Conservation (phyloP, 306 rosid genomes). For the Cucurbita argyrosperma region DNA sequence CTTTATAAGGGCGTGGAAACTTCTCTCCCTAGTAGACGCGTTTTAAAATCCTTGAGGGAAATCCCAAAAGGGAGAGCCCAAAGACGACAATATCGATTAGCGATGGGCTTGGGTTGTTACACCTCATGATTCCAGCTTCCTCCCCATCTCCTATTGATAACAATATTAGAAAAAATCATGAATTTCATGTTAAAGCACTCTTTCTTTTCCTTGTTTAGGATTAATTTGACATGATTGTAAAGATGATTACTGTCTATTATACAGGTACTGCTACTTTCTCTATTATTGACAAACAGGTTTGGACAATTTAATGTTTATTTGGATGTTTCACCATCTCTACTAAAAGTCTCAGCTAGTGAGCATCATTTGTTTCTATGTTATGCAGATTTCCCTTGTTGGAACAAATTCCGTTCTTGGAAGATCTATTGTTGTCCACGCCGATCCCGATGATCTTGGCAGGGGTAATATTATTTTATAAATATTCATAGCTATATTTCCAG, state of each 20-base stretch:
- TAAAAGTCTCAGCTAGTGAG: not conserved
- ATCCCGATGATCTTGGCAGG: constrained; percentile 91
- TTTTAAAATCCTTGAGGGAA: too few species aligned
- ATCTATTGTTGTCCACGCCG: constrained; percentile 89
- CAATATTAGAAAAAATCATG: not conserved
- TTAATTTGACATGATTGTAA: not conserved
- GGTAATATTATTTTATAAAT: constrained; percentile 29
- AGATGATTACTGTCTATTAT: constrained; percentile 10
- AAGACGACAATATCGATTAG: too few species aligned
- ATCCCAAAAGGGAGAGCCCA: too few species aligned
- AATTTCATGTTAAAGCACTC: not conserved
- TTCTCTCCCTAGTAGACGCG: too few species aligned
- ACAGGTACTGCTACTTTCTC: constrained; percentile 60
- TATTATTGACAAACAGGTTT: constrained; percentile 59
- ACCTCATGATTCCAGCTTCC: not conserved
- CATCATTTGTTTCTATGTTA: not conserved
- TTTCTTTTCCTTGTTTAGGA: not conserved
- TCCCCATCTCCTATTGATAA: not conserved
- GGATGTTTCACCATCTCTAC: not conserved
- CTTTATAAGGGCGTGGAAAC: too few species aligned
- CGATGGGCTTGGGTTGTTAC: too few species aligned
- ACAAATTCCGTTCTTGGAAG: constrained; percentile 78
- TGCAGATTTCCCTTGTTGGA: constrained; percentile 77
- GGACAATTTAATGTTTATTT: constrained; percentile 7
- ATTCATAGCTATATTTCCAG: not conserved